phyloP scores from a whole-genome alignment of 192 early-diverging fungal genomes.

The Mortierella alpina region DNA sequence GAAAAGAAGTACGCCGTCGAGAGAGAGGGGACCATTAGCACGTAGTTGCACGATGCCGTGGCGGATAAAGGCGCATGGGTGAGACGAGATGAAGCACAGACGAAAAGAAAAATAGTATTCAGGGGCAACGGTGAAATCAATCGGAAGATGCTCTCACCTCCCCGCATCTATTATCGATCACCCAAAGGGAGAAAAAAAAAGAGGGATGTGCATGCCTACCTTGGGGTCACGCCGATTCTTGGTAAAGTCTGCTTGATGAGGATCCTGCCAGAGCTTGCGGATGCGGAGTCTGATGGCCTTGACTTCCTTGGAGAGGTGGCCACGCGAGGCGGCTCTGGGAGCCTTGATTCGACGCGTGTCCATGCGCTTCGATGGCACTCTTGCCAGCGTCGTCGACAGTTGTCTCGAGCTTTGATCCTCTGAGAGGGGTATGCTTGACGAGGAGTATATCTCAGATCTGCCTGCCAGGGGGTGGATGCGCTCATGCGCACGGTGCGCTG shows the following conservation, averaged over 20 bases:
- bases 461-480: neutral
- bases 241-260: constrained; percentile 8
- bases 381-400: too few species aligned
- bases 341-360: neutral
- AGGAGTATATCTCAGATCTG: too few species aligned
- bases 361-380: too few species aligned
- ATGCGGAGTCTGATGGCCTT: constrained; percentile 25
- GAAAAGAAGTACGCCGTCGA: neutral
- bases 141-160: neutral
- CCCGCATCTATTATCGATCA: neutral
- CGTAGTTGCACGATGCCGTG: neutral
- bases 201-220: constrained; percentile 12
- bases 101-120: constrained; percentile 1
- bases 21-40: neutral
- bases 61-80: neutral
- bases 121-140: constrained; percentile 12
- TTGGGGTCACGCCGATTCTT: constrained; percentile 22
- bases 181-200: neutral
- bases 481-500: constrained; percentile 7
- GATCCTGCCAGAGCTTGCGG: constrained; percentile 38
- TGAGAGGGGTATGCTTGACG: too few species aligned
- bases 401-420: too few species aligned
- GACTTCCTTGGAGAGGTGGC: constrained; percentile 19
- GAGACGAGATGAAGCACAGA: neutral
- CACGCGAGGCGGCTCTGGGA: constrained; percentile 2